Evolutionary conservation across 176 grass and related monocot species (phyloP).

Genomic region (Rhynchospora breviuscula): DNA sequence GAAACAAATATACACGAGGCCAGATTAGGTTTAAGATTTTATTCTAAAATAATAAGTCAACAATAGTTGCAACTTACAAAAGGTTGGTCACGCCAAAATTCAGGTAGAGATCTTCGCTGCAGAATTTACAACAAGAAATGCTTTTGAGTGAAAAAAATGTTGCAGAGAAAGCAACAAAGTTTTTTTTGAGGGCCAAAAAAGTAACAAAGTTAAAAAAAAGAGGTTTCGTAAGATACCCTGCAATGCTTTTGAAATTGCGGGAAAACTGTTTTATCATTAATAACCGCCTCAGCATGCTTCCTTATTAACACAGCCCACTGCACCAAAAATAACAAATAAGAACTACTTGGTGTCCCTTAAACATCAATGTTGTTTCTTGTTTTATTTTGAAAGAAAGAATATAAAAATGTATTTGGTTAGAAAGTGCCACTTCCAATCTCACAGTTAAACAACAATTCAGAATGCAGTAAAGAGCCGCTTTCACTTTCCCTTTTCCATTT

Average conservation of each 20-base stretch:
- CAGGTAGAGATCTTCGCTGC: constrained; percentile 79
- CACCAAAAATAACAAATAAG: constrained; percentile 19
- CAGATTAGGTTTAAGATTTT: neutral
- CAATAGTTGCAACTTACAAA: constrained; percentile 63
- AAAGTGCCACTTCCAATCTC: too few species aligned
- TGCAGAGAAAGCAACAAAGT: constrained; percentile 4
- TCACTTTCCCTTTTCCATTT: too few species aligned
- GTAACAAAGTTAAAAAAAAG: constrained; percentile 5
- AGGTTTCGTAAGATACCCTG: constrained; percentile 50
- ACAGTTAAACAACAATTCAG: too few species aligned
- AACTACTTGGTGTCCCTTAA: neutral
- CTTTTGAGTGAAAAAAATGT: constrained; percentile 3
- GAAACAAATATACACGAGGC: neutral
- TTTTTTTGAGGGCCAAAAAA: too few species aligned
- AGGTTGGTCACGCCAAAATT: constrained; percentile 96
- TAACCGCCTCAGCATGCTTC: constrained; percentile 90
- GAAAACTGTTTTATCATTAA: constrained; percentile 65
- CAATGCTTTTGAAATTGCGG: constrained; percentile 81
- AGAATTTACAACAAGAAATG: constrained; percentile 32
- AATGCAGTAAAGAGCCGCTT: too few species aligned
- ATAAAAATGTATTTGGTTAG: too few species aligned
- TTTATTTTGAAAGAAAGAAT: too few species aligned
- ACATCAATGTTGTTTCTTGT: too few species aligned
- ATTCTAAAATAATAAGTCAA: neutral
- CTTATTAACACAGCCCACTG: constrained; percentile 93